phyloP scores from a whole-genome alignment of 2,329 filamentous ascomycete genomes.

The Pyricularia pennisetigena region DNA sequence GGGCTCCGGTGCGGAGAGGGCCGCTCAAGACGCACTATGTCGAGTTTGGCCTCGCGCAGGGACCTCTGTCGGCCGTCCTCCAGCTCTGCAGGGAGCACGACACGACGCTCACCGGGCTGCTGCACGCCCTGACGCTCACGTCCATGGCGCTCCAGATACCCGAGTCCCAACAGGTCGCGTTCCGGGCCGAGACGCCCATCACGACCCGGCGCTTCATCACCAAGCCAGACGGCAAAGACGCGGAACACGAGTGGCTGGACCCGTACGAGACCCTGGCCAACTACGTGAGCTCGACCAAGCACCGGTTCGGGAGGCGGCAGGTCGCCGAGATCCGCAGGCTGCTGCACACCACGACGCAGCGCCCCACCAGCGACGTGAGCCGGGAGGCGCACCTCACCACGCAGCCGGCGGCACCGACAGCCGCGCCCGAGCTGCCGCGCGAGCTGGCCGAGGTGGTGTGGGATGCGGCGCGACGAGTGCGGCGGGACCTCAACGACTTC shows the following conservation, averaged over 20 bases:
- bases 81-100: too few relatives aligned
- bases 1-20: too few relatives aligned
- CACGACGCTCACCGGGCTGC: too few relatives aligned
- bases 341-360: background rate
- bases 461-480: background rate
- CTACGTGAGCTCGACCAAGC: conserved; percentile 22
- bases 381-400: background rate
- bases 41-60: too few relatives aligned
- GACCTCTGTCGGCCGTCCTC: too few relatives aligned
- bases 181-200: background rate
- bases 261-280: conserved; percentile 24
- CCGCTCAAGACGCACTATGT: too few relatives aligned
- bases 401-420: background rate
- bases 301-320: background rate
- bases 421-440: background rate
- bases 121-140: background rate
- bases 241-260: conserved; percentile 12
- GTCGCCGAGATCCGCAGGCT: background rate
- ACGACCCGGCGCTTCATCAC: background rate
- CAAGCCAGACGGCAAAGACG: background rate
- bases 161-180: background rate
- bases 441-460: background rate
- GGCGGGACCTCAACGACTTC: background rate
- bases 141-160: background rate
- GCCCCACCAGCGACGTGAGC: background rate